Conservation (phyloP, 2,329 filamentous ascomycete genomes). For the Graphilbum sp. region DNA sequence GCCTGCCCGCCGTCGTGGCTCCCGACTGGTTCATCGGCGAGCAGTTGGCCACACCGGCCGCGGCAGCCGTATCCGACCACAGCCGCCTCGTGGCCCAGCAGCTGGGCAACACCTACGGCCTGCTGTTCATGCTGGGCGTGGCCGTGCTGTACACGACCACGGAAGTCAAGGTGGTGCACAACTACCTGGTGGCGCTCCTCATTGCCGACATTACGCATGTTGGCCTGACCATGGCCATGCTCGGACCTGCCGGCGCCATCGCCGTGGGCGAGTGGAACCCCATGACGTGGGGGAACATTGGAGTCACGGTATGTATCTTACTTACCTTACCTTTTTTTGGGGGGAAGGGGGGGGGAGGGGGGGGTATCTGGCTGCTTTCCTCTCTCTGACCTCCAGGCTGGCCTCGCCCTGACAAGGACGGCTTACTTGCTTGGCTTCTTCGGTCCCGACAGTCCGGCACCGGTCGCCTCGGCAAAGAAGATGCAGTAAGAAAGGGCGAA, state of each 20-base stretch:
- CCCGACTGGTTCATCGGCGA: conserved; percentile 46
- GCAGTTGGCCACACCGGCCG: conserved; percentile 32
- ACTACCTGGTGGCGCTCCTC: conserved; percentile 49
- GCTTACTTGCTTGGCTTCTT: conserved; percentile 44
- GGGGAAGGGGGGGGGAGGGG: no score
- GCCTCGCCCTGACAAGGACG: conserved; percentile 38
- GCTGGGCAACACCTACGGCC: conserved; percentile 52
- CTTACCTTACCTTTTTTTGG: not conserved
- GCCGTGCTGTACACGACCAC: conserved; percentile 46
- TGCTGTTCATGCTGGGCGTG: conserved; percentile 47
- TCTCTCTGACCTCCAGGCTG: conserved; percentile 19
- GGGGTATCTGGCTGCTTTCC: not conserved
- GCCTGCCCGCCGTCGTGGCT: conserved; percentile 35
- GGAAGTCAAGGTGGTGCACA: conserved; percentile 48
- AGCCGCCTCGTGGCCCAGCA: conserved; percentile 45
- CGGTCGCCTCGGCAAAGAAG: conserved; percentile 8
- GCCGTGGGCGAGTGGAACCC: conserved; percentile 47
- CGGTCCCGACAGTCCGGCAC: conserved; percentile 24
- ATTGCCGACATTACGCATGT: conserved; percentile 54
- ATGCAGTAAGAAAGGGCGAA: conserved; percentile 4
- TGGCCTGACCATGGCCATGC: conserved; percentile 38
- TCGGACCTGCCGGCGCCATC: conserved; percentile 37
- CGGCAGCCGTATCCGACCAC: conserved; percentile 20
- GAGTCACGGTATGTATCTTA: conserved; percentile 34
- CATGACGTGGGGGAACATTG: conserved; percentile 60